Evolutionary conservation across 768 basidiomycete genomes (phyloP).

Genomic region (Xerocomellus intermedius): DNA sequence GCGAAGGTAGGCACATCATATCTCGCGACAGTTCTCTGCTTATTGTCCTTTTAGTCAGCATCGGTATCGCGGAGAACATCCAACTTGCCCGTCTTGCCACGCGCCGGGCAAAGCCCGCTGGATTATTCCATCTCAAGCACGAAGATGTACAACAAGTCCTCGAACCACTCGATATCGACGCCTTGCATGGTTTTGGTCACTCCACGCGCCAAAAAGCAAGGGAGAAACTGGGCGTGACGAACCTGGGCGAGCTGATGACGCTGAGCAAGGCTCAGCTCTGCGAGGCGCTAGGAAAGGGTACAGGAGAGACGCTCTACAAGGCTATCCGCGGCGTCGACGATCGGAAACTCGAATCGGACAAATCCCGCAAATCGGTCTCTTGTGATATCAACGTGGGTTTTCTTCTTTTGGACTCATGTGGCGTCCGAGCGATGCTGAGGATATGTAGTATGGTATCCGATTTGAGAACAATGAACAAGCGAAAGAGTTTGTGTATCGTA

Average conservation of each 20-base stretch:
- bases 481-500: conserved; percentile 69
- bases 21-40: not conserved
- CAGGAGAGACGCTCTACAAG: conserved; percentile 83
- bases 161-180: conserved; percentile 68
- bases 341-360: conserved; percentile 75
- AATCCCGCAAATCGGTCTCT: conserved; percentile 86
- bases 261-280: conserved; percentile 66
- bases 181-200: conserved; percentile 85
- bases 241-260: conserved; percentile 63
- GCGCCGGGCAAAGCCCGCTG: conserved; percentile 86
- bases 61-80: conserved; percentile 90
- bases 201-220: conserved; percentile 73
- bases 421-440: not conserved
- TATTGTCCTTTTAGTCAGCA: conserved; percentile 60
- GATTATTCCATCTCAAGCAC: conserved; percentile 69
- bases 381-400: conserved; percentile 89
- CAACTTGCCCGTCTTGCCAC: conserved; percentile 92
- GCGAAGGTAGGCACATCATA: conserved; percentile 57
- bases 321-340: conserved; percentile 84
- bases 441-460: conserved; percentile 84
- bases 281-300: conserved; percentile 72
- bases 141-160: conserved; percentile 55
- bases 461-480: conserved; percentile 84
- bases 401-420: not conserved
- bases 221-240: conserved; percentile 73